These are phyloP conservation scores for Yarrowia divulgata DNA, from an alignment of 805 yeast species.

Conservation along the genomic window DNA sequence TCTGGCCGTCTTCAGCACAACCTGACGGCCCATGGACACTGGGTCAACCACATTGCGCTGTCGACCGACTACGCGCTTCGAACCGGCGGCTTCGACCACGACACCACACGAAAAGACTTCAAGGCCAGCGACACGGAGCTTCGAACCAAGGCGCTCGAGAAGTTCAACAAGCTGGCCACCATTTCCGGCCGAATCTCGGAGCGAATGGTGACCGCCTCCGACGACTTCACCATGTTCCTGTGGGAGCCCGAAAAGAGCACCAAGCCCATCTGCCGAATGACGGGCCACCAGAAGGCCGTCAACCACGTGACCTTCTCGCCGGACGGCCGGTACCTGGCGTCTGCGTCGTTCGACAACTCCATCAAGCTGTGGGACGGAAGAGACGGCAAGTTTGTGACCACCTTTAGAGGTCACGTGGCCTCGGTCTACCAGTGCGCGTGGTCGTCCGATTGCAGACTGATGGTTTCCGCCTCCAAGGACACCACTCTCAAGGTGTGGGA, in stretches of 20 bases:
- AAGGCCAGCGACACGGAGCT: conserved; percentile 54
- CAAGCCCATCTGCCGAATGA: conserved; percentile 91
- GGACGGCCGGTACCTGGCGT: conserved; percentile 87
- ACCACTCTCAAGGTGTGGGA: conserved; percentile 98
- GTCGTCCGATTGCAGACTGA: conserved; percentile 91
- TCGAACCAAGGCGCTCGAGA: conserved; percentile 63
- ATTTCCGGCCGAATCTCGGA: conserved; percentile 66
- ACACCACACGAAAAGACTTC: conserved; percentile 53
- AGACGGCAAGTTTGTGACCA: conserved; percentile 86
- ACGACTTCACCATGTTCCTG: conserved; percentile 95
- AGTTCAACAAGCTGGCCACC: conserved; percentile 69
- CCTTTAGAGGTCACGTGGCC: conserved; percentile 96
- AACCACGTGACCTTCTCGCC: conserved; percentile 97
- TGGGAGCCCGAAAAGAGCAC: conserved; percentile 88
- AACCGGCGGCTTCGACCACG: conserved; percentile 87
- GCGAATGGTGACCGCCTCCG: conserved; percentile 91
- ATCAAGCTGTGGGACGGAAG: conserved; percentile 96
- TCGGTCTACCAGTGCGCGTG: conserved; percentile 97
- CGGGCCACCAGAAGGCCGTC: conserved; percentile 96
- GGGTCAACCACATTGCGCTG: conserved; percentile 94
- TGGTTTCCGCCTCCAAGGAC: conserved; percentile 94
- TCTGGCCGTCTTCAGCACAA: conserved; percentile 81
- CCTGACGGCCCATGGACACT: conserved; percentile 90
- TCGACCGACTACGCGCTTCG: conserved; percentile 90
- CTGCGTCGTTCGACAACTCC: conserved; percentile 95